Conservation (phyloP, 2,329 filamentous ascomycete genomes). For the Penicillium sp. region DNA sequence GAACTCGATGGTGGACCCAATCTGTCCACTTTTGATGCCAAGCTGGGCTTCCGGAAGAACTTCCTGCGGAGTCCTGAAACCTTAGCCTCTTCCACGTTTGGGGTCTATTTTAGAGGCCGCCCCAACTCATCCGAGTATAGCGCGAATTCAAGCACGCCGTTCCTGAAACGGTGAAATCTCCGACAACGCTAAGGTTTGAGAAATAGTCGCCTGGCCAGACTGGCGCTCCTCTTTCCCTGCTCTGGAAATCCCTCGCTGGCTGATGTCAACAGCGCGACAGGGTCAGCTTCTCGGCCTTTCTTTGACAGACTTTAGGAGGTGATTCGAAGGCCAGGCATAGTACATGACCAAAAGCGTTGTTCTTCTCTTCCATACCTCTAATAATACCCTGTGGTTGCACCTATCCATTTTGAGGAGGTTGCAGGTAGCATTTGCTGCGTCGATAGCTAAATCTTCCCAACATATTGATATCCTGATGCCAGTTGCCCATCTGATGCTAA, state of each 20-base stretch:
- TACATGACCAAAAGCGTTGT: not conserved
- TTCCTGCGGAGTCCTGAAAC: conserved; percentile 22
- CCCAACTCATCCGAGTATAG: conserved; percentile 19
- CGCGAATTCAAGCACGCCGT: conserved; percentile 18
- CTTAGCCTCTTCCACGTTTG: conserved; percentile 18
- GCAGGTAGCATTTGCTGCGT: not conserved
- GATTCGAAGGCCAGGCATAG: conserved; percentile 3
- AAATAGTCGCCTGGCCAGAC: conserved; percentile 19
- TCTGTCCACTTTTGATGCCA: conserved; percentile 9
- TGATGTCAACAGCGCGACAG: conserved; percentile 8
- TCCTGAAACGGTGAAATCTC: conserved; percentile 30
- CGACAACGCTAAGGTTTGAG: conserved; percentile 26
- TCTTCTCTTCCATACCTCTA: not conserved
- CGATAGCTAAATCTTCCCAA: not conserved
- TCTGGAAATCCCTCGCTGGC: conserved; percentile 4
- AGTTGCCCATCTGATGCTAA: not conserved
- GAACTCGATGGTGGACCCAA: conserved; percentile 9
- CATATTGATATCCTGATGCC: not conserved
- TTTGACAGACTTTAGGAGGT: conserved; percentile 10
- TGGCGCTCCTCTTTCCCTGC: conserved; percentile 2
- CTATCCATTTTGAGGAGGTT: not conserved
- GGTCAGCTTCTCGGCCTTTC: not conserved
- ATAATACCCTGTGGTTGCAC: not conserved
- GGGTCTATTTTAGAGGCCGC: conserved; percentile 22
- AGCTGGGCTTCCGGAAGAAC: conserved; percentile 9